These are phyloP conservation scores for Fusarium miscanthi DNA, from an alignment of 2,329 filamentous ascomycete genomes.

Conservation along the genomic window DNA sequence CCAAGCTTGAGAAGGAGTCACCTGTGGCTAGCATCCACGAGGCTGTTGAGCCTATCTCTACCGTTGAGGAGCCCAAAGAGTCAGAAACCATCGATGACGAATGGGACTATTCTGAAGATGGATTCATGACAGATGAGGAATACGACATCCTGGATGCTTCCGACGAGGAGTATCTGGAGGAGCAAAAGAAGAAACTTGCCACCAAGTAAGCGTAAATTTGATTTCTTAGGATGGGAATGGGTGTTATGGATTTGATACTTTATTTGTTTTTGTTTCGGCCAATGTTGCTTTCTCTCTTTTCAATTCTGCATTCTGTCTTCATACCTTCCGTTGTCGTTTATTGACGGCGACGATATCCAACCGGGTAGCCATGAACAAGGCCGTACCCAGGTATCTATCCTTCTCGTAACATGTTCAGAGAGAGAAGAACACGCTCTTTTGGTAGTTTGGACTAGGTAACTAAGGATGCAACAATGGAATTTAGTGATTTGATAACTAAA, in stretches of 20 bases:
- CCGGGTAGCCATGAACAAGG: slow-evolving; percentile 10
- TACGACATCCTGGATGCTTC: slow-evolving; percentile 97
- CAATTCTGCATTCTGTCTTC: slow-evolving; percentile 39
- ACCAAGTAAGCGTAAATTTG: slow-evolving; percentile 50
- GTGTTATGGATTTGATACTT: slow-evolving; percentile 36
- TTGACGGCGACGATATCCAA: slow-evolving; percentile 5
- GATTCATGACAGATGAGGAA: slow-evolving; percentile 96
- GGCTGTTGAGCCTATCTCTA: slow-evolving; percentile 64
- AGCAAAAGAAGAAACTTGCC: slow-evolving; percentile 58
- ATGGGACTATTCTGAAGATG: slow-evolving; percentile 73
- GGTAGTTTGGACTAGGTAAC: slow-evolving; percentile 37
- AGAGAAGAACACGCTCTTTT: slow-evolving; percentile 44
- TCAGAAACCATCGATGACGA: slow-evolving; percentile 69
- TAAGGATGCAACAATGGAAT: slow-evolving; percentile 41
- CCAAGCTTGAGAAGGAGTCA: slow-evolving; percentile 94
- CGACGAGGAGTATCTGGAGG: slow-evolving; percentile 81
- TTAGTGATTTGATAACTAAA: slow-evolving; percentile 9
- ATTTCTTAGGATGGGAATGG: slow-evolving; percentile 32
- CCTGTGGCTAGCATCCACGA: slow-evolving; percentile 83
- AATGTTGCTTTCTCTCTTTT: slow-evolving; percentile 36
- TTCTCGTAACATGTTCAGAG: slow-evolving; percentile 26
- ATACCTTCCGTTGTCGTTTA: slow-evolving; percentile 1
- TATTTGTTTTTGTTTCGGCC: slow-evolving; percentile 11
- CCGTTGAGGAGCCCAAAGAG: slow-evolving; percentile 63
- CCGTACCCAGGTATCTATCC: slow-evolving; percentile 18